phyloP scores from a whole-genome alignment of 108 stramenopile species.

The Fistulifera solaris region DNA sequence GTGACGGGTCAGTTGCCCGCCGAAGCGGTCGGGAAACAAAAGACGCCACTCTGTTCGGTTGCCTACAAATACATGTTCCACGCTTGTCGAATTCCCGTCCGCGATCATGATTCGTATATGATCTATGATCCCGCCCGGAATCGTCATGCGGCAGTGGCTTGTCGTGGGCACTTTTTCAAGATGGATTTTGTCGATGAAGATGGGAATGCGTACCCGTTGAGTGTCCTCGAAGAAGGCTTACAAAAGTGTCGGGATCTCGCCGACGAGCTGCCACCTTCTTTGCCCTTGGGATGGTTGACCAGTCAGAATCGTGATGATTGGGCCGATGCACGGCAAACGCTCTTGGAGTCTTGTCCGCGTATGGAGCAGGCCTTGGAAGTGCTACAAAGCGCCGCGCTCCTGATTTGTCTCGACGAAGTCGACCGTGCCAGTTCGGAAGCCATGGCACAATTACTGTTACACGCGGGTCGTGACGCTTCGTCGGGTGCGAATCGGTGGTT shows the following conservation, averaged over 20 bases:
- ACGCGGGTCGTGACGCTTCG: constrained; percentile 25
- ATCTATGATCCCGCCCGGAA: constrained; percentile 69
- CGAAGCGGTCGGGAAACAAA: constrained; percentile 53
- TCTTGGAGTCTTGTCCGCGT: constrained; percentile 50
- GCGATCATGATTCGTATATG: constrained; percentile 59
- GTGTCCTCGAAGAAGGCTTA: constrained; percentile 30
- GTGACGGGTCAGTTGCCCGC: constrained; percentile 50
- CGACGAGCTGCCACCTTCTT: constrained; percentile 12
- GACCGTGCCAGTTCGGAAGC: constrained; percentile 46
- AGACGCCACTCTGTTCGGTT: constrained; percentile 62
- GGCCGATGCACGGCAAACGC: constrained; percentile 55
- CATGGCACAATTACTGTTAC: constrained; percentile 41
- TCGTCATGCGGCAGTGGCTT: constrained; percentile 62
- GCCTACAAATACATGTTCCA: constrained; percentile 93
- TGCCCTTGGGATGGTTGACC: constrained; percentile 62
- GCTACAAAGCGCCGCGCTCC: constrained; percentile 66
- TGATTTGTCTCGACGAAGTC: constrained; percentile 70
- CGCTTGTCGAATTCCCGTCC: constrained; percentile 71
- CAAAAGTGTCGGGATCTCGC: constrained; percentile 38
- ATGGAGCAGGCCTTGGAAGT: constrained; percentile 59
- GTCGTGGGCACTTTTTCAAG: constrained; percentile 59
- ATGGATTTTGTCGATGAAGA: constrained; percentile 29
- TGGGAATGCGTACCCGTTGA: constrained; percentile 27
- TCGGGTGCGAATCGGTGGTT: constrained; percentile 76
- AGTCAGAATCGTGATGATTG: constrained; percentile 58